Base-by-base conservation (phyloP, 225 moss, liverwort and hornwort genomes). In the Polytrichum commune region DNA sequence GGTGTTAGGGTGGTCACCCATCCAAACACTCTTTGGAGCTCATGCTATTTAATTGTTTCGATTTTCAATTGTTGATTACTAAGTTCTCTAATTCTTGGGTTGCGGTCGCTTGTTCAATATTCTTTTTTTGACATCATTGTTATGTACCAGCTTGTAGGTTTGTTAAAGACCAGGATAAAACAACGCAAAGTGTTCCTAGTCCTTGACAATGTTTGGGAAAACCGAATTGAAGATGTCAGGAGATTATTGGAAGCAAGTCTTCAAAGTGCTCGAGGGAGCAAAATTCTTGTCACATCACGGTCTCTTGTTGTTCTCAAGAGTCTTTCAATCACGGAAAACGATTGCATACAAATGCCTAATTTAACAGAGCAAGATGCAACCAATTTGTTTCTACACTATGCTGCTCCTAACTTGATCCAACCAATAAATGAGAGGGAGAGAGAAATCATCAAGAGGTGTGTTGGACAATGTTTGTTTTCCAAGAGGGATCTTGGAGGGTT, bases 311-410 rank as follows among this genome's bases (percentile, higher is more conserved):
- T 69, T 55, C 29, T 56, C 56, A 53, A 26, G 18, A 61, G 69
- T 18, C 29, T 75, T 10, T 24, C 1, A 8, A 4, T 75, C 16
- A 55, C 0, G 0, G 23, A 22, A 24, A 8, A 3, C 5, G 7
- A 63, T 69, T 75, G 75, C 69, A 55, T 75, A 28, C 62, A 63
- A 30, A 75, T 75, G 69, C 69, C 75, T 0, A 32, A 33, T 5
- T 1, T 75, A 4, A 10, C 23, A 5, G 55, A 69, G 29, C 3
- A 69, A 16, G 75, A 69, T 54, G 75, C 63, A 8, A 69, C 30
- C n/a, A 16, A 69, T 33, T 23, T 76, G 7, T 76, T 76, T 56
- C 57, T 76, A 22, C 24, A 65, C 6, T 5, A 19, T 76, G 56
- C 35, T 0, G 4, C 22, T 26, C 35, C 18, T 56, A 0, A 1